A percentile compares a stretch with the other conserved stretches of the same genome.
phyloP scores from a whole-genome alignment of 1,284 basidiomycete species.

The Vanrija sp. region DNA sequence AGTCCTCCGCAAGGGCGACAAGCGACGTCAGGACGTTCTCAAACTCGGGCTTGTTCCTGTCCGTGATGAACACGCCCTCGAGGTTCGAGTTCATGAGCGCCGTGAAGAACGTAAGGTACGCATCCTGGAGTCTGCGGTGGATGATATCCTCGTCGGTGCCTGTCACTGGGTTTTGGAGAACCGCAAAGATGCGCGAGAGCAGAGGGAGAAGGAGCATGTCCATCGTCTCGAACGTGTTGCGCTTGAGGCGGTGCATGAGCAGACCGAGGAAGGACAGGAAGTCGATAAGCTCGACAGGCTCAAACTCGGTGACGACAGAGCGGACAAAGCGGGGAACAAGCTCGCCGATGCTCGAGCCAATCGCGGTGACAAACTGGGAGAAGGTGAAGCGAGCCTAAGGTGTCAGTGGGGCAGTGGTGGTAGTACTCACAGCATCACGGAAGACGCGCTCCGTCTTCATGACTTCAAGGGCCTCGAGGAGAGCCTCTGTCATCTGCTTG shows the following conservation, averaged over 20 bases:
- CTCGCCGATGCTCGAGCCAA: slow-evolving; percentile 63
- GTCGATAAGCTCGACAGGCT: slow-evolving; percentile 86
- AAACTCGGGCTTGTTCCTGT: slow-evolving; percentile 77
- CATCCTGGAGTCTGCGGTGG: slow-evolving; percentile 82
- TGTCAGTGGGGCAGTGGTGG: slow-evolving; percentile 49
- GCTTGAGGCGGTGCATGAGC: slow-evolving; percentile 83
- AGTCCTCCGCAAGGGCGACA: slow-evolving; percentile 62
- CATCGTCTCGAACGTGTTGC: slow-evolving; percentile 59
- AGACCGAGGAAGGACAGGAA: slow-evolving; percentile 92
- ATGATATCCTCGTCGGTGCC: slow-evolving; percentile 87
- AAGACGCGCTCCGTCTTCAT: slow-evolving; percentile 86
- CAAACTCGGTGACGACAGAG: slow-evolving; percentile 83
- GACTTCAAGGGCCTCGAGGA: slow-evolving; percentile 78
- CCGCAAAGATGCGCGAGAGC: slow-evolving; percentile 72
- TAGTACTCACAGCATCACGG: slow-evolving; percentile 75
- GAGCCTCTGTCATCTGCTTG: slow-evolving; percentile 79
- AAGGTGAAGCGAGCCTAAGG: slow-evolving; percentile 76
- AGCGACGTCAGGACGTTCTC: slow-evolving; percentile 68
- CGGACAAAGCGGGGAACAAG: slow-evolving; percentile 62
- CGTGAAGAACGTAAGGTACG: slow-evolving; percentile 81
- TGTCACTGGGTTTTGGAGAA: slow-evolving; percentile 75
- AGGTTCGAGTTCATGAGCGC: slow-evolving; percentile 76
- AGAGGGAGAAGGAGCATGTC: slow-evolving; percentile 88
- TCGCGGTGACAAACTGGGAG: slow-evolving; percentile 84
- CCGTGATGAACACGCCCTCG: slow-evolving; percentile 67